Conservation (phyloP, 352 stramenopile species). For the Phytophthora multivora region DNA sequence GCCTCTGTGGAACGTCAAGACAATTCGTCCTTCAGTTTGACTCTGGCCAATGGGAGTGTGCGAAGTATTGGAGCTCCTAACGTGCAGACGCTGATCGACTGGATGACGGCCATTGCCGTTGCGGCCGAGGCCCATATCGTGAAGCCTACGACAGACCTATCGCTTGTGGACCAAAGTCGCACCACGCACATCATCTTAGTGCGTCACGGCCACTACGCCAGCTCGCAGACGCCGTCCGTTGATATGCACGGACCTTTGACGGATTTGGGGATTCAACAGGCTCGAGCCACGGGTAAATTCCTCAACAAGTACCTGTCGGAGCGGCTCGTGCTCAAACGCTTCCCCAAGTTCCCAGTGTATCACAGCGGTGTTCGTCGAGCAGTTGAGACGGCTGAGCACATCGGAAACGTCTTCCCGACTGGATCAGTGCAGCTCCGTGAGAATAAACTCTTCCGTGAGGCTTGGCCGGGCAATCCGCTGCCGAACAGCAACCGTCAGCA, state of each 20-base stretch:
- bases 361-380: constrained; percentile 62
- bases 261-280: constrained; percentile 56
- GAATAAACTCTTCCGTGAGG: constrained; percentile 75
- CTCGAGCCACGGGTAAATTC: constrained; percentile 52
- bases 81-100: constrained; percentile 74
- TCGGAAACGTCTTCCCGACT: constrained; percentile 46
- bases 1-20: constrained; percentile 59
- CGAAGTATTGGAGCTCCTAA: constrained; percentile 50
- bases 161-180: constrained; percentile 68
- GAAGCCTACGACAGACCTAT: constrained; percentile 43
- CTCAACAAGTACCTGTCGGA: constrained; percentile 51
- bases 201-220: constrained; percentile 68
- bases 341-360: constrained; percentile 59
- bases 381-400: constrained; percentile 53
- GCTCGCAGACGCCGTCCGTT: constrained; percentile 47
- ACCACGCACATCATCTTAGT: constrained; percentile 76
- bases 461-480: constrained; percentile 68
- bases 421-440: constrained; percentile 47
- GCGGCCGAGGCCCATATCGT: constrained; percentile 47
- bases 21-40: constrained; percentile 39
- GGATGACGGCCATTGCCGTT: constrained; percentile 72
- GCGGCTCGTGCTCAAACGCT: constrained; percentile 60
- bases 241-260: constrained; percentile 65
- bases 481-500: constrained; percentile 69
- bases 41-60: constrained; percentile 32